Evolutionary conservation across 306 rosid species (phyloP), one percentile per base, ranked within the genome.

Genomic region (Citrullus mucosospermus): DNA sequence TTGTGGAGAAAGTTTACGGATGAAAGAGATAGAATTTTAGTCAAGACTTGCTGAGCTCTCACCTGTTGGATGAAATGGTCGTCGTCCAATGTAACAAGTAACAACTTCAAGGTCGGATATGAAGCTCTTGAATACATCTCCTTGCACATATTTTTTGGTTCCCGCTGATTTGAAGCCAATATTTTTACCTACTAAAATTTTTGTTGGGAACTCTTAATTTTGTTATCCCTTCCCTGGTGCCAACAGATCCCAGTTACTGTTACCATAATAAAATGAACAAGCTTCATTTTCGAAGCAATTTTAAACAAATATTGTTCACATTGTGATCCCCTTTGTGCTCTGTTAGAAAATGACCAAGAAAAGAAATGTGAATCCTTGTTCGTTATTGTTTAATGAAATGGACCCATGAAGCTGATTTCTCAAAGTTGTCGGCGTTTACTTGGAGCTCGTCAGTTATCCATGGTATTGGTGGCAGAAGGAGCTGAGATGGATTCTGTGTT

Each of bases 351-450:
- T 70, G 43, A 68, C 75, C 54, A 68, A 25, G 22, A 44, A 48
- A 48, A 20, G 76, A 70, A 70, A 69, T 69, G 76, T 3, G 36
- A 69, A 18, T 43, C 36, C n/a, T 5, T 20, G 55, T 11, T 69
- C 54, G 34, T 69, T 69, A 69, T 22, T 44, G 86, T 90, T 88
- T 60, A 93, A 83, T 30, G 96, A 80, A 93, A 82, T 30, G 95
- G 87, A 50, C 96, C 92, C 12, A 93, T 87, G 84, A 93, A 93
- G 78, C 98, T 93, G 54, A 88, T 80, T 91, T 96, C 78, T 86
- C 90, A 57, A 87, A 91, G 57, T 87, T 88, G 63, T 93, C 96
- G 9, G 98, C 90, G 75, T 79, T 88, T 74, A 88, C 90, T 67
- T 15, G 81, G 75, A 90, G 88, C 32, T 91, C 93, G 62, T 91